phyloP scores from a whole-genome alignment of 495 filamentous ascomycete species.

The Cairneyella variabilis region DNA sequence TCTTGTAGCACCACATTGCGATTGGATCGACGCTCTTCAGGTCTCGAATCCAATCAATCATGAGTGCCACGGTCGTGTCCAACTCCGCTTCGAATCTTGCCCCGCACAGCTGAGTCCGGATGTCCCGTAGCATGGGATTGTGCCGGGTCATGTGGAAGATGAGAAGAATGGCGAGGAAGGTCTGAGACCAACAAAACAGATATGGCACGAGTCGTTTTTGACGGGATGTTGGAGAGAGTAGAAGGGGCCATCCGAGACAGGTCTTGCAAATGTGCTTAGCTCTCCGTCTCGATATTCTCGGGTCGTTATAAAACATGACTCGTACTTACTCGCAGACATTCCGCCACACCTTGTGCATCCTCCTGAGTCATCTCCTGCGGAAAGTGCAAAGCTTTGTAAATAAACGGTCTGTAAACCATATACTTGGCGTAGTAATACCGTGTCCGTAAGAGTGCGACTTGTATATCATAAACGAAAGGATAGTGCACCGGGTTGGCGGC shows the following conservation, averaged over 20 bases:
- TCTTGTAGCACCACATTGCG: slow-evolving; percentile 49
- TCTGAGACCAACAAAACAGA: slow-evolving; percentile 56
- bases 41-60: slow-evolving; percentile 53
- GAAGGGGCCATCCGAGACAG: slow-evolving; percentile 51
- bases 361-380: slow-evolving; percentile 48
- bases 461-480: slow-evolving; percentile 47
- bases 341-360: slow-evolving; percentile 45
- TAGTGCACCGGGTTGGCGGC: slow-evolving; percentile 38
- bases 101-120: slow-evolving; percentile 39
- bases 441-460: slow-evolving; percentile 51
- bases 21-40: slow-evolving; percentile 43
- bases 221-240: slow-evolving; percentile 50
- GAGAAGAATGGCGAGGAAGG: slow-evolving; percentile 51
- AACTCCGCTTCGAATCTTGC: slow-evolving; percentile 43
- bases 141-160: slow-evolving; percentile 48
- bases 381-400: slow-evolving; percentile 59
- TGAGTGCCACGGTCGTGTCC: slow-evolving; percentile 41
- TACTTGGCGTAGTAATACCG: slow-evolving; percentile 58
- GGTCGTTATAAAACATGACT: background rate
- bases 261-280: slow-evolving; percentile 24
- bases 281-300: no score
- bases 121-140: slow-evolving; percentile 41
- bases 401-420: slow-evolving; percentile 53
- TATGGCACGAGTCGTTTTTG: slow-evolving; percentile 54
- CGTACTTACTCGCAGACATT: slow-evolving; percentile 40